Conservation (phyloP, 2,329 filamentous ascomycete species). For the Myriosclerotinia scirpicola region DNA sequence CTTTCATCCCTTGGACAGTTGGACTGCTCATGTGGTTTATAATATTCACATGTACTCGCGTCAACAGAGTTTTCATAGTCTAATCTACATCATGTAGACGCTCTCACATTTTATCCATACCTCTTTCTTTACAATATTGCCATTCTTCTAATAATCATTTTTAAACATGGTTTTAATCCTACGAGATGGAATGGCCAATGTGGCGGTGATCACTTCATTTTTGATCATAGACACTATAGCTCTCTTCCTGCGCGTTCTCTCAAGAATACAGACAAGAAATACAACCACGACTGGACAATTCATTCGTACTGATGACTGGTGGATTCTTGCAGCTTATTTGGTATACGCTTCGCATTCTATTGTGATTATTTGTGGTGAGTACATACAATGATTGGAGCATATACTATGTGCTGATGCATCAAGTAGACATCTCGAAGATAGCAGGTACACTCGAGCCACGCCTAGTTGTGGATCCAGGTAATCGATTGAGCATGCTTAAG, state of each 20-base stretch:
- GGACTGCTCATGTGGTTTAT: not conserved
- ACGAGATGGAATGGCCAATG: conserved; percentile 8
- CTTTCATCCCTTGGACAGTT: not conserved
- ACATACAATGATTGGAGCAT: not conserved
- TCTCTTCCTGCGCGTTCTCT: conserved; percentile 13
- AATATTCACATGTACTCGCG: conserved; percentile 2
- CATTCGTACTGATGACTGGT: conserved; percentile 18
- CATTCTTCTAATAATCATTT: too few species aligned
- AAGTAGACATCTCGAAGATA: conserved; percentile 9
- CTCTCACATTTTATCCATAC: not conserved
- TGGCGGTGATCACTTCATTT: conserved; percentile 10
- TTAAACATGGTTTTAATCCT: conserved; percentile 6
- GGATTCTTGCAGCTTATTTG: conserved; percentile 18
- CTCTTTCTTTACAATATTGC: not conserved
- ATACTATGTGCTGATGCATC: not conserved
- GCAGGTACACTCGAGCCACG: conserved; percentile 18
- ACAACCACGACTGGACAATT: not conserved
- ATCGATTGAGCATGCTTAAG: conserved; percentile 16
- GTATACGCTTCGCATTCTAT: conserved; percentile 11
- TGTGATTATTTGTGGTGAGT: conserved; percentile 18
- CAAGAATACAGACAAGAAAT: conserved; percentile 7
- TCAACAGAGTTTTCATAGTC: not conserved
- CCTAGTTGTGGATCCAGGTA: not conserved
- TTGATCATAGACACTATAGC: conserved; percentile 10
- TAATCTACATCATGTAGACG: conserved; percentile 5